phyloP scores from a whole-genome alignment of 202 grass and related monocot genomes.

The Brachypodium distachyon region DNA sequence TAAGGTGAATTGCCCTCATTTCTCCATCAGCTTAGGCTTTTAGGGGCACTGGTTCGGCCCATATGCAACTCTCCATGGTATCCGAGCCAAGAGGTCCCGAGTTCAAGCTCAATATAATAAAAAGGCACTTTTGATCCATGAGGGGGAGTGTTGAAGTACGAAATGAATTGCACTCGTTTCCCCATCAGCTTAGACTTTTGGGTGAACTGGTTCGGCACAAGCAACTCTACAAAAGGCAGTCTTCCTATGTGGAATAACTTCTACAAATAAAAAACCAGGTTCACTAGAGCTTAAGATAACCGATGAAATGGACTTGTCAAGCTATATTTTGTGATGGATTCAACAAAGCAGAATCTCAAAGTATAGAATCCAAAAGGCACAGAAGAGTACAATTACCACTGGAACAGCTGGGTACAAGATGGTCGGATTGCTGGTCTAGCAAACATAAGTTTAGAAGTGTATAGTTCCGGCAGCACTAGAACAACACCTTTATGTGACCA shows the following conservation, averaged over 20 bases:
- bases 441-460: not conserved
- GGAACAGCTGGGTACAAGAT: not conserved
- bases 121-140: no score
- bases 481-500: not conserved
- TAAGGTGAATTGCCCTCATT: no score
- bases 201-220: no score
- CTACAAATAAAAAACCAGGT: not conserved
- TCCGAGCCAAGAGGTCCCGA: no score
- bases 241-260: not conserved
- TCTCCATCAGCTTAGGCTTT: no score
- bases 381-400: not conserved
- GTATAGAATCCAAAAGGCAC: not conserved
- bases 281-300: not conserved
- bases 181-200: no score
- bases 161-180: no score
- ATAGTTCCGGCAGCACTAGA: not conserved
- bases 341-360: not conserved
- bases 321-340: not conserved
- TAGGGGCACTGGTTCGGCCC: no score
- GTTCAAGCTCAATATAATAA: no score
- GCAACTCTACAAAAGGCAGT: not conserved
- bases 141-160: no score
- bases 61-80: no score
- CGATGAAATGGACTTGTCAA: not conserved
- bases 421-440: not conserved